Evolutionary conservation across 805 yeast species (phyloP).

Genomic region (Debaryomyces maramus): DNA sequence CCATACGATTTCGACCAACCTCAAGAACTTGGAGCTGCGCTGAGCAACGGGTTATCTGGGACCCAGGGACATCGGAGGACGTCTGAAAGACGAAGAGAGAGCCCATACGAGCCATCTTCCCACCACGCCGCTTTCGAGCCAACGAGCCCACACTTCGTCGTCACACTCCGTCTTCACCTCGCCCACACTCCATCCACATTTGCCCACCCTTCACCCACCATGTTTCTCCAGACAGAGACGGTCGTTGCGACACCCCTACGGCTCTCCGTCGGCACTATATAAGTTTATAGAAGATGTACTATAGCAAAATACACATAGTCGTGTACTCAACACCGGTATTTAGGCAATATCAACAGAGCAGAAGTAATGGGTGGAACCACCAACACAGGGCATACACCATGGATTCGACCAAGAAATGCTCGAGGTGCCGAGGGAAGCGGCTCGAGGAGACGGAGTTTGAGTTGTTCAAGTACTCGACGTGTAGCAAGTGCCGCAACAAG

Average conservation of each 20-base stretch:
- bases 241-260: no score
- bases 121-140: no score
- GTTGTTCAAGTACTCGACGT: constrained; percentile 6
- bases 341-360: neutral
- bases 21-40: constrained; percentile 19
- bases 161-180: no score
- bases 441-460: constrained; percentile 6
- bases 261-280: no score
- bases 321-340: neutral
- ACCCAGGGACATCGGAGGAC: no score
- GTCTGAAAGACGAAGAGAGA: neutral
- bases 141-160: no score
- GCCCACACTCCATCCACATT: no score
- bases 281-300: neutral
- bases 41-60: no score
- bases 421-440: constrained; percentile 8
- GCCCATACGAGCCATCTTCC: no score
- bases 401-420: constrained; percentile 3
- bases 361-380: neutral
- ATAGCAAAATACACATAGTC: neutral
- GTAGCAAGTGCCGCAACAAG: constrained; percentile 7
- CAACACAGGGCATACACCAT: neutral
- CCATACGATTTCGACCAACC: constrained; percentile 62
- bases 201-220: no score
- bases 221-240: no score